Evolutionary conservation across 768 basidiomycete species (phyloP), one percentile per base, ranked within the genome.

Genomic region (Zangia roseola): DNA sequence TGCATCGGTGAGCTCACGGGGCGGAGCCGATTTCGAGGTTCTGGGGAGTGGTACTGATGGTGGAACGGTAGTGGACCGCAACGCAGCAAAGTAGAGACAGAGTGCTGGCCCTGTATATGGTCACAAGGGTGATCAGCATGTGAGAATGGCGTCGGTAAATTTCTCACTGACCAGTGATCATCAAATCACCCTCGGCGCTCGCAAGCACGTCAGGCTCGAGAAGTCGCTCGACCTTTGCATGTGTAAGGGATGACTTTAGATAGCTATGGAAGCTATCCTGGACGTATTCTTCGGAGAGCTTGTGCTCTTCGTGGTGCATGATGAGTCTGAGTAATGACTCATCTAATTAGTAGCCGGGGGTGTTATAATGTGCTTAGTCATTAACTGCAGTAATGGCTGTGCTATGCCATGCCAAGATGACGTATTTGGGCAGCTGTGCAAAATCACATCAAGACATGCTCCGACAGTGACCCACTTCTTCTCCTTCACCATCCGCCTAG

Each of bases 221-320:
- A 2, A 94, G 72, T 4, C 73, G 70, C 65, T 94, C 91, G 0
- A 75, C 78, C 60, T 88, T 91, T 0, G 91, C 91, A 58, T 85
- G 83, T 0, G 86, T 77, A 10, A 93, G 70, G 0, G 88, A 88
- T 1, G 84, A 86, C 58, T 85, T 86, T 58, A 92, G 80, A 58
- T 88, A 93, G 60, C 78, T 80, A 68, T 92, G 90, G 63, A 93
- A 93, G 55, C 81, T 81, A 57, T 91, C 82, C 57, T 88, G 86
- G 17, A 91, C 75, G 43, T 79, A 76, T 45, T 79, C 64, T 60
- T 91, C 88, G 1, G 83, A 74, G 5, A 90, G 75, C 37, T 70
- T 71, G 5, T 64, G 60, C 31, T 65, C 61, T 53, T 58, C 61
- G 41, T 45, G 56, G 16, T 45, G 33, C 62, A 62, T 63, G 40